A percentile compares a stretch with the other conserved stretches of the same genome.
Evolutionary conservation across 2,329 filamentous ascomycete genomes (phyloP).

Genomic region (Verticillium tricorpus): DNA sequence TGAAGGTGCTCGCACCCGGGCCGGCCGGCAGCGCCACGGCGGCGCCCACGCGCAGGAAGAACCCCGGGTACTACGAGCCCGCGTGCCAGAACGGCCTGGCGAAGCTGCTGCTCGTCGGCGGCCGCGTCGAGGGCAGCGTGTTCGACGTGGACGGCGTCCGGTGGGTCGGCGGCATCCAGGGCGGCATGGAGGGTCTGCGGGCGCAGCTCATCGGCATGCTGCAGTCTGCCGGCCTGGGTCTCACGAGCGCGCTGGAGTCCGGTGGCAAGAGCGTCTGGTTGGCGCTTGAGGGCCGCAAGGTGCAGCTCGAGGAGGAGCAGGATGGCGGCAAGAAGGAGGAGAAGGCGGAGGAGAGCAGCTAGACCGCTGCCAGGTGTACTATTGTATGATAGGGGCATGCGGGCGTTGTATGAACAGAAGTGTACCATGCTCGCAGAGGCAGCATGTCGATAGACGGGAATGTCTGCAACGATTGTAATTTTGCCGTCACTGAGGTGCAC

Average conservation of each 20-base stretch:
- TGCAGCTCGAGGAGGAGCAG: constrained; percentile 71
- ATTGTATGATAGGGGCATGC: constrained; percentile 12
- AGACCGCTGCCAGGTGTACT: constrained; percentile 8
- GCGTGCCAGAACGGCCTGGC: constrained; percentile 75
- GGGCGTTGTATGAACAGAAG: background rate
- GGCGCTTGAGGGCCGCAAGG: constrained; percentile 77
- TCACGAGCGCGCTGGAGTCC: constrained; percentile 76
- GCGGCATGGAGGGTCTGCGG: constrained; percentile 74
- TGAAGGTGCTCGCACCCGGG: constrained; percentile 72
- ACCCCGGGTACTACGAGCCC: constrained; percentile 76
- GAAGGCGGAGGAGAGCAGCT: constrained; percentile 14
- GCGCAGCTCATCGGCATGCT: constrained; percentile 78
- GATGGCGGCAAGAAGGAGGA: constrained; percentile 20
- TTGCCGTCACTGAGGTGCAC: no score
- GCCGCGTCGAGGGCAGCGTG: constrained; percentile 77
- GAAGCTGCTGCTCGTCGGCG: constrained; percentile 83
- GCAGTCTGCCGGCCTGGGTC: constrained; percentile 70
- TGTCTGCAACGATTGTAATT: background rate
- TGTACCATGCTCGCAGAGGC: background rate
- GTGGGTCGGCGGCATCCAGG: constrained; percentile 70
- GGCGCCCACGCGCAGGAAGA: constrained; percentile 69
- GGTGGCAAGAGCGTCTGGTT: constrained; percentile 80
- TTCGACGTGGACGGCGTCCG: constrained; percentile 69
- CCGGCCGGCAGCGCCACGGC: constrained; percentile 60
- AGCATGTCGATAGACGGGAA: background rate